These are phyloP conservation scores for Lipomyces mesembrius DNA, from an alignment of 805 yeast genomes.

Conservation along the genomic window DNA sequence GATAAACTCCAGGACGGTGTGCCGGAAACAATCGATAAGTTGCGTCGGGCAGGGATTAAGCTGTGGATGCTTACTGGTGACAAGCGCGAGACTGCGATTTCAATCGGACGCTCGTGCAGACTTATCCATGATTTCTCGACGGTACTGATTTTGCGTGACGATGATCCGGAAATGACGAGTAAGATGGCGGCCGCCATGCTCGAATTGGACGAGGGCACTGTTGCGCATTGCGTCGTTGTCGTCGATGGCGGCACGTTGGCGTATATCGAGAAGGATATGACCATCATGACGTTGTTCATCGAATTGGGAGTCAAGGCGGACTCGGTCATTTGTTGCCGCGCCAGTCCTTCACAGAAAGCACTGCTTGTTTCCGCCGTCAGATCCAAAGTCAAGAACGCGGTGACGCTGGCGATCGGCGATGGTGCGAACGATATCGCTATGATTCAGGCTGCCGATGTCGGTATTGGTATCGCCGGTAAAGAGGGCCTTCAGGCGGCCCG, in stretches of 20 bases:
- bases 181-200: slow-evolving; percentile 75
- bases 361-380: slow-evolving; percentile 83
- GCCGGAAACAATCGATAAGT: slow-evolving; percentile 88
- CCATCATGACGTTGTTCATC: slow-evolving; percentile 73
- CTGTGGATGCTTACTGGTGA: slow-evolving; percentile 99
- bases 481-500: slow-evolving; percentile 98
- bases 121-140: slow-evolving; percentile 92
- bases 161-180: slow-evolving; percentile 62
- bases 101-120: slow-evolving; percentile 93
- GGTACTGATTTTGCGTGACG: slow-evolving; percentile 66
- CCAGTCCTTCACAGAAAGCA: slow-evolving; percentile 96
- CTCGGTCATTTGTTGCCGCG: slow-evolving; percentile 93
- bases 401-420: slow-evolving; percentile 95
- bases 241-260: slow-evolving; percentile 90
- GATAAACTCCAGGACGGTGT: slow-evolving; percentile 98
- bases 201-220: slow-evolving; percentile 70
- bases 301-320: slow-evolving; percentile 87
- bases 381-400: slow-evolving; percentile 64
- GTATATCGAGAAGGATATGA: slow-evolving; percentile 71
- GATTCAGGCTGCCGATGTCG: slow-evolving; percentile 98
- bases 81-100: slow-evolving; percentile 96
- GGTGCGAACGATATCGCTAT: slow-evolving; percentile 99
- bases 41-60: slow-evolving; percentile 89
- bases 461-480: slow-evolving; percentile 95
- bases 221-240: slow-evolving; percentile 94